A percentile compares a stretch with the other conserved stretches of the same genome.
phyloP scores from a whole-genome alignment of 2,329 filamentous ascomycete species.

The Xylariaceae sp. region DNA sequence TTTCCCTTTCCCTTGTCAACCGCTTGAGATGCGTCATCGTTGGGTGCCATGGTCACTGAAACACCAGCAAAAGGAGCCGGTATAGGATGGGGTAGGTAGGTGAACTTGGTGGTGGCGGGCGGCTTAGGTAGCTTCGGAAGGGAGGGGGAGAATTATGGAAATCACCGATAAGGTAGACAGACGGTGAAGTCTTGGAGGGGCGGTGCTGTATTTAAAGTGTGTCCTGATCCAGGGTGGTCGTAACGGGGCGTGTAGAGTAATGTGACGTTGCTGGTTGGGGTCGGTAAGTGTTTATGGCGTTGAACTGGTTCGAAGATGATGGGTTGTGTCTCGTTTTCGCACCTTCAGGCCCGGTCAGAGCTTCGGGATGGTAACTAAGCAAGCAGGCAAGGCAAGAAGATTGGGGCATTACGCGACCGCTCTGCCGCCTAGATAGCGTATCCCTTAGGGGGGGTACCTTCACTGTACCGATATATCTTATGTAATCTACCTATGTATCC shows the following conservation, averaged over 20 bases:
- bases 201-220: background rate
- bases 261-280: background rate
- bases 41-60: slow-evolving; percentile 73
- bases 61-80: slow-evolving; percentile 18
- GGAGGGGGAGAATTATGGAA: background rate
- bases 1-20: slow-evolving; percentile 97
- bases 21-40: slow-evolving; percentile 77
- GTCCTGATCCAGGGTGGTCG: background rate
- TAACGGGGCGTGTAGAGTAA: background rate
- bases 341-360: background rate
- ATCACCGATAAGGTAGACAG: background rate
- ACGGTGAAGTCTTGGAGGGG: background rate
- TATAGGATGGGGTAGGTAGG: slow-evolving; percentile 3
- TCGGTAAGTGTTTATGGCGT: background rate
- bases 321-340: background rate
- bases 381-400: slow-evolving; percentile 20
- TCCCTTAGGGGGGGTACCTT: no score
- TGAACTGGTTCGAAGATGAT: background rate
- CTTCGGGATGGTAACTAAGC: background rate
- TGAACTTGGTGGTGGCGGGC: slow-evolving; percentile 2
- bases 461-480: no score
- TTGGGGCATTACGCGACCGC: slow-evolving; percentile 29
- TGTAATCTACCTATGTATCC: no score
- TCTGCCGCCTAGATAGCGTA: slow-evolving; percentile 26
- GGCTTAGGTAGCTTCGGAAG: background rate